Percentiles rank a stretch among this genome's conserved stretches.
Evolutionary conservation across 306 rosid species (phyloP).

Genomic region (Morella rubra): DNA sequence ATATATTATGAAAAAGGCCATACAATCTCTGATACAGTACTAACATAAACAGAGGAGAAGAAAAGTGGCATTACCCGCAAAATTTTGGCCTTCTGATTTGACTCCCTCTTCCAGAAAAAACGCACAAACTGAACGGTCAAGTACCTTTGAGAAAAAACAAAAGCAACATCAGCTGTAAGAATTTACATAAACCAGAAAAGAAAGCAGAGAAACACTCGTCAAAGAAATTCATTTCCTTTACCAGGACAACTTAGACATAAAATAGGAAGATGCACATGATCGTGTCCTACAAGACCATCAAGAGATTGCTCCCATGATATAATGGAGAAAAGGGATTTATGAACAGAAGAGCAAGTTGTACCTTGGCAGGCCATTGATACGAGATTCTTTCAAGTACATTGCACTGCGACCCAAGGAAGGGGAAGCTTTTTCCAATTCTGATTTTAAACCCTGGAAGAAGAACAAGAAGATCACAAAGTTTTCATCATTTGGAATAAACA

Average conservation of each 20-base stretch:
- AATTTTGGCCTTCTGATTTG: conserved; percentile 98
- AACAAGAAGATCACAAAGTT: conserved; percentile 18
- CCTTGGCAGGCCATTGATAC: conserved; percentile 91
- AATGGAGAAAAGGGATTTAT: background rate
- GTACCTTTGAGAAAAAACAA: conserved; percentile 51
- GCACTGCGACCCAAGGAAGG: conserved; percentile 93
- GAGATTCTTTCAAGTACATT: conserved; percentile 77
- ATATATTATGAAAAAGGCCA: background rate
- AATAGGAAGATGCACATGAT: background rate
- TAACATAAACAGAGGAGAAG: background rate
- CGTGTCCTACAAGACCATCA: conserved; percentile 2
- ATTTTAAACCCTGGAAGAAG: conserved; percentile 76
- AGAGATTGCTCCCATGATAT: conserved; percentile 5
- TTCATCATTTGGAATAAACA: conserved; percentile 4
- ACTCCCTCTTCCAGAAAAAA: conserved; percentile 99
- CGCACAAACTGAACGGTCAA: conserved; percentile 96
- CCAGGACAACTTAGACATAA: background rate
- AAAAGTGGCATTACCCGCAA: conserved; percentile 64
- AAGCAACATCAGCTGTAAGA: conserved; percentile 20
- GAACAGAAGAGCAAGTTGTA: conserved; percentile 30
- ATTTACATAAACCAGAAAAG: conserved; percentile 6
- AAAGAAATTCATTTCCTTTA: background rate
- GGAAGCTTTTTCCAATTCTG: conserved; percentile 93
- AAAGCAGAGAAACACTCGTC: conserved; percentile 13
- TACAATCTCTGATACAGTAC: background rate